Percentiles rank a stretch among this genome's conserved stretches.
These are phyloP conservation scores for Hymenoscyphus fructigenus DNA, from an alignment of 2,329 filamentous ascomycete species.

Conservation along the genomic window DNA sequence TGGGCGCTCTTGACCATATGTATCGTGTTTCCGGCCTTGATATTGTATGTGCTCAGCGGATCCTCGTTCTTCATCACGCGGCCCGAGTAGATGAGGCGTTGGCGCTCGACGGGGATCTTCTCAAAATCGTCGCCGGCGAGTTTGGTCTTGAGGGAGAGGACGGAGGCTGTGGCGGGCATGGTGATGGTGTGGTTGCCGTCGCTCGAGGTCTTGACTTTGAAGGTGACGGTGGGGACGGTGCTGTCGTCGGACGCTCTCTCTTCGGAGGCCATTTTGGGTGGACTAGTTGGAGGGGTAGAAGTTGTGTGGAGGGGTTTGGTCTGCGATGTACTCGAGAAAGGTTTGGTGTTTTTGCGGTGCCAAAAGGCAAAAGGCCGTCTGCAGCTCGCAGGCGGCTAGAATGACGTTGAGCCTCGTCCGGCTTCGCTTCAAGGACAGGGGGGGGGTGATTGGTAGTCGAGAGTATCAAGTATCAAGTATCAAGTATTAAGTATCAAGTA, in stretches of 20 bases:
- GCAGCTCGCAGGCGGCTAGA: too few relatives aligned
- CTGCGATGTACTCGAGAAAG: neutral
- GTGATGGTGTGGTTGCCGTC: conserved; percentile 84
- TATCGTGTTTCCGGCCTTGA: conserved; percentile 93
- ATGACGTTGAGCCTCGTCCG: too few relatives aligned
- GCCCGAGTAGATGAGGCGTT: conserved; percentile 96
- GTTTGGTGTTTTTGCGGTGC: neutral
- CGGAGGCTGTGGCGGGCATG: conserved; percentile 71
- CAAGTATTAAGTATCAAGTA: too few relatives aligned
- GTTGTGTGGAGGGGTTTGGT: neutral
- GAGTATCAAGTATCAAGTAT: too few relatives aligned
- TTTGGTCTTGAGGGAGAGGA: conserved; percentile 86
- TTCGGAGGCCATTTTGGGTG: conserved; percentile 49
- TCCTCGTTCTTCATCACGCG: conserved; percentile 96
- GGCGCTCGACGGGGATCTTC: conserved; percentile 81
- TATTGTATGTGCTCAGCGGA: conserved; percentile 81
- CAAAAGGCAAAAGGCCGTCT: neutral
- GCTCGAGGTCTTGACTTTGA: conserved; percentile 96
- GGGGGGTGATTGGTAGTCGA: too few relatives aligned
- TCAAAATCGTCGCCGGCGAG: conserved; percentile 79
- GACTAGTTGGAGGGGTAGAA: neutral
- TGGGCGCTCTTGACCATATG: conserved; percentile 96
- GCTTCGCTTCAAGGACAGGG: too few relatives aligned
- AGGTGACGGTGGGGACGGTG: conserved; percentile 66
- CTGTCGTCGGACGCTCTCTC: conserved; percentile 48